Conservation (phyloP, 805 yeast genomes). For the Ascoidea rubescens region DNA sequence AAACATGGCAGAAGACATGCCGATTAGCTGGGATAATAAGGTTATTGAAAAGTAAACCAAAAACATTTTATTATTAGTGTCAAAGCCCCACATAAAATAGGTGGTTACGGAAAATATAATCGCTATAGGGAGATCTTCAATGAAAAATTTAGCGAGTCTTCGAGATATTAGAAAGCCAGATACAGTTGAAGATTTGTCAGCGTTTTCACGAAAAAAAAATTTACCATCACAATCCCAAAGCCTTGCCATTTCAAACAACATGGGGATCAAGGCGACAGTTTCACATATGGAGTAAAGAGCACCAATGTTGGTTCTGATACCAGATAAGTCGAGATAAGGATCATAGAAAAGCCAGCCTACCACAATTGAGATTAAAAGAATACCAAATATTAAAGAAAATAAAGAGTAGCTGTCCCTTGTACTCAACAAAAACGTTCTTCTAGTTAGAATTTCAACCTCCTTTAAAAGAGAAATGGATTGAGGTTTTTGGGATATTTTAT, state of each 20-base stretch:
- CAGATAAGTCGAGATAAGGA: constrained; percentile 45
- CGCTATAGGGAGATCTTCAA: constrained; percentile 59
- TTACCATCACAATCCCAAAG: constrained; percentile 39
- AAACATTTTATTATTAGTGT: constrained; percentile 34
- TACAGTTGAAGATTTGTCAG: constrained; percentile 53
- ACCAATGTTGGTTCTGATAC: constrained; percentile 46
- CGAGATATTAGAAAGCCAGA: constrained; percentile 56
- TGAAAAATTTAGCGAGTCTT: constrained; percentile 45
- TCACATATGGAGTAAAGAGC: constrained; percentile 39
- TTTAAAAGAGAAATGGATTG: constrained; percentile 15
- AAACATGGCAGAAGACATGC: constrained; percentile 39
- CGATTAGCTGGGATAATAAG: constrained; percentile 40
- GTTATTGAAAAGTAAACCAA: constrained; percentile 48
- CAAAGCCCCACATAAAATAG: constrained; percentile 67
- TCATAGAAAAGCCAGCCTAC: constrained; percentile 67
- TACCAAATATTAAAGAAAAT: constrained; percentile 28
- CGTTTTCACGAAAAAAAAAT: constrained; percentile 51
- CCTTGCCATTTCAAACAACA: constrained; percentile 45
- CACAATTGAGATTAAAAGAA: constrained; percentile 39
- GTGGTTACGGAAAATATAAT: constrained; percentile 45
- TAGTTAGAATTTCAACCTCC: constrained; percentile 28
- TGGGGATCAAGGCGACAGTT: constrained; percentile 40
- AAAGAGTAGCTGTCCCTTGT: constrained; percentile 37
- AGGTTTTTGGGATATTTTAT: background rate
- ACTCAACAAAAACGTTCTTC: constrained; percentile 32